Evolutionary conservation across 2,329 filamentous ascomycete genomes (phyloP), one percentile per base, ranked within the genome.

Genomic region (Penicillium rolfsii): DNA sequence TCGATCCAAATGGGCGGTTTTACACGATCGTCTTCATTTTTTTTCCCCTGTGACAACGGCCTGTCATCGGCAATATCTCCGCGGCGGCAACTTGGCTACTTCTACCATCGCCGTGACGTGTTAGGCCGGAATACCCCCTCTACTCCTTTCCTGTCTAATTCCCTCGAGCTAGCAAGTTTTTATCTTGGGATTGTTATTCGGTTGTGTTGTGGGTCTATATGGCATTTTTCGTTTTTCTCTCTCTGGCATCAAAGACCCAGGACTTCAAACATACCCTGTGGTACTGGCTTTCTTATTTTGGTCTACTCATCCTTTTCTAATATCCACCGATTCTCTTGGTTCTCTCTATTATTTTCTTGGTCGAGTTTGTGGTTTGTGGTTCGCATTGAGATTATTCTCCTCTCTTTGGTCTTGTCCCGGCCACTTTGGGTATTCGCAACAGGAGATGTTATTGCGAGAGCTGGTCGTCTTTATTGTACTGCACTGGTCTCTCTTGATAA

Each of bases 381-480:
- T 41, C 19, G 6, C 6, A 9, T 36, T 41, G 38, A 41, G 28
- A 12, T 50, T 52, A 36, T 14, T 53, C 40, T 54, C 30, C 36
- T 24, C 24, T 16, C 33, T 52, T 52, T 49, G 46, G 38, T 35
- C 12, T 43, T 40, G 30, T 35, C 45, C 49, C 59, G 30, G 28
- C 43, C 33, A 52, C 33, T 49, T 49, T 19, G n/a, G 16, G 22
- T 19, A 24, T 40, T 46, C 36, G 56, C 56, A 26, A 5, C 19
- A 35, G 24, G 49, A 14, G 35, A 14, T 36, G 24, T 45, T 36
- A 5, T 26, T 40, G 55, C 58, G 33, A 12, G 52, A 56, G 64
- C 71, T 62, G 74, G 74, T 76, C 74, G 65, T 75, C 74, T 76
- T 76, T 19, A 69, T 52, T 76, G 74, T 56, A 72, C 68, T 69